Conservation (phyloP, 2,329 filamentous ascomycete genomes). For the Alternaria atra region DNA sequence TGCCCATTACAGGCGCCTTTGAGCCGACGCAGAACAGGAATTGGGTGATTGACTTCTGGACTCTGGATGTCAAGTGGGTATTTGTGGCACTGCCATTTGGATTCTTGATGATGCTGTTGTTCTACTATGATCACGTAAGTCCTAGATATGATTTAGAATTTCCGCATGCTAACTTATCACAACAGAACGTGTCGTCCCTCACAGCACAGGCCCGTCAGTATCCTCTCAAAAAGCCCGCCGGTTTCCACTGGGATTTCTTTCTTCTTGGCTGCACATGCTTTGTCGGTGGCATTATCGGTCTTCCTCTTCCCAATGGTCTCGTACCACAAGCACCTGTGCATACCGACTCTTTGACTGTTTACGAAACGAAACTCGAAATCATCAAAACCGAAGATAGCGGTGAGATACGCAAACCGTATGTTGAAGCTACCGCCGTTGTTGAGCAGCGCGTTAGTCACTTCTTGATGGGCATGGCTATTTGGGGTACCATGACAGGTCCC, state of each 20-base stretch:
- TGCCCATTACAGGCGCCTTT: constrained; percentile 58
- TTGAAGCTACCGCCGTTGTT: constrained; percentile 58
- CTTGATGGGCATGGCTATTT: constrained; percentile 62
- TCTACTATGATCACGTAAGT: constrained; percentile 65
- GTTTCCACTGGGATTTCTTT: constrained; percentile 68
- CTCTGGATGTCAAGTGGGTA: constrained; percentile 60
- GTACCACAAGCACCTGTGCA: constrained; percentile 66
- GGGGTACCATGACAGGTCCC: constrained; percentile 65
- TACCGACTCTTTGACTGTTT: constrained; percentile 61
- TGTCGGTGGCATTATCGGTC: constrained; percentile 60
- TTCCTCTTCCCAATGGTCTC: constrained; percentile 64
- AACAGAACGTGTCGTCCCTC: constrained; percentile 60
- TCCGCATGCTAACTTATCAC: not conserved
- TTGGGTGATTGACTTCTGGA: constrained; percentile 65
- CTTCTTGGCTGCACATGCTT: constrained; percentile 64
- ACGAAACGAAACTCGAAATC: constrained; percentile 42
- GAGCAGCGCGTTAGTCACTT: constrained; percentile 65
- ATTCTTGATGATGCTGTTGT: constrained; percentile 63
- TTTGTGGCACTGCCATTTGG: constrained; percentile 64
- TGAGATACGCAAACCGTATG: constrained; percentile 55
- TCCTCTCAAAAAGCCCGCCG: constrained; percentile 63
- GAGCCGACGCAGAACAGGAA: constrained; percentile 56
- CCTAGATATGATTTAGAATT: not conserved
- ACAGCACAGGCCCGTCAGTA: constrained; percentile 63
- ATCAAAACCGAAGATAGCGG: constrained; percentile 54